These are phyloP conservation scores for Moelleriella libera DNA, from an alignment of 2,329 filamentous ascomycete genomes.

Conservation along the genomic window DNA sequence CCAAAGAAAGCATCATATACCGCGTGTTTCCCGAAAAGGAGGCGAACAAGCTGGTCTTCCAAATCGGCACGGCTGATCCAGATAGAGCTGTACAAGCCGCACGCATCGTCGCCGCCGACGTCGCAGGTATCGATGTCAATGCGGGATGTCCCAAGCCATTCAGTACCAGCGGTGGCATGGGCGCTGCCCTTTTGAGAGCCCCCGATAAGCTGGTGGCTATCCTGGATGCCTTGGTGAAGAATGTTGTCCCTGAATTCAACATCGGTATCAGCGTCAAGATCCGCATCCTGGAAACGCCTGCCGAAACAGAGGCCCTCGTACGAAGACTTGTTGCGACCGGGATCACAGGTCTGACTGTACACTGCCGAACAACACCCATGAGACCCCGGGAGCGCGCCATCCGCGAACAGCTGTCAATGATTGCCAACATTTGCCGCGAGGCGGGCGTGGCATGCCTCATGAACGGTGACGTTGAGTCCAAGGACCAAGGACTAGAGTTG, in stretches of 20 bases:
- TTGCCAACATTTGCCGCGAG: slow-evolving; percentile 65
- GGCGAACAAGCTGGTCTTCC: slow-evolving; percentile 66
- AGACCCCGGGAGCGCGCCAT: slow-evolving; percentile 79
- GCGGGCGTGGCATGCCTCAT: slow-evolving; percentile 85
- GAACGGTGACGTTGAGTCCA: slow-evolving; percentile 78
- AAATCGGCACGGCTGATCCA: slow-evolving; percentile 79
- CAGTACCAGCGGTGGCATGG: slow-evolving; percentile 88
- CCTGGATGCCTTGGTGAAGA: slow-evolving; percentile 63
- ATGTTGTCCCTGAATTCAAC: slow-evolving; percentile 62
- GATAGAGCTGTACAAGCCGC: slow-evolving; percentile 74
- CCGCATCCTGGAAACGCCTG: slow-evolving; percentile 63
- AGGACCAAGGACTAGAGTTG: slow-evolving; percentile 58
- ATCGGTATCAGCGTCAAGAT: slow-evolving; percentile 98
- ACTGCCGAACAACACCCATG: slow-evolving; percentile 96
- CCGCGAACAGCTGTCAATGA: slow-evolving; percentile 71
- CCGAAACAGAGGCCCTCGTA: slow-evolving; percentile 65
- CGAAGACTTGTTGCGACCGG: slow-evolving; percentile 68
- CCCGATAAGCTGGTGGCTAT: slow-evolving; percentile 78
- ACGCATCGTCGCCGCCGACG: slow-evolving; percentile 69
- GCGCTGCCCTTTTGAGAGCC: slow-evolving; percentile 73
- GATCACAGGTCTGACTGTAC: slow-evolving; percentile 82
- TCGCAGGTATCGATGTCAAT: slow-evolving; percentile 91
- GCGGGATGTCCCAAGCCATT: slow-evolving; percentile 98
- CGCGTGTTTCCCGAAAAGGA: slow-evolving; percentile 69
- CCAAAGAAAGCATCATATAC: slow-evolving; percentile 61